Conservation (phyloP, 768 basidiomycete genomes). For the Tulasnella calospora region DNA sequence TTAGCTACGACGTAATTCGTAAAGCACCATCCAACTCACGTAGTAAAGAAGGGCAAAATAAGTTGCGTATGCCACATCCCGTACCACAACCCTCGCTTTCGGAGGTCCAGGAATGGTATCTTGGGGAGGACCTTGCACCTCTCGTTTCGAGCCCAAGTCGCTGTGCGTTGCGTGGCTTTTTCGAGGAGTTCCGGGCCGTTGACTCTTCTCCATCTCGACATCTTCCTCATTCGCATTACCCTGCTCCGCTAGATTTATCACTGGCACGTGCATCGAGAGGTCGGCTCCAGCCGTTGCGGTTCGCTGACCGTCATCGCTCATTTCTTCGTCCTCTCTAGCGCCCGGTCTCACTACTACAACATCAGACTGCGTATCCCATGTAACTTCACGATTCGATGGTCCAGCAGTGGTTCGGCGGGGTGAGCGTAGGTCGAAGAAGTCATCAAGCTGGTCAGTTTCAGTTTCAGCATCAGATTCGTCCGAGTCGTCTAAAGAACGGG, state of each 20-base stretch:
- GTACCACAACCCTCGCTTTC: conserved; percentile 51
- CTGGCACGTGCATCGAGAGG: neutral
- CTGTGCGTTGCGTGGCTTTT: neutral
- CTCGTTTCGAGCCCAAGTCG: neutral
- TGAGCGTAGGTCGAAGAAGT: conserved; percentile 2
- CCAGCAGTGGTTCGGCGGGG: neutral
- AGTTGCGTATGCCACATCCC: conserved; percentile 58
- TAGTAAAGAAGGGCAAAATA: conserved; percentile 72
- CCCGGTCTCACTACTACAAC: neutral
- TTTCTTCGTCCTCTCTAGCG: neutral
- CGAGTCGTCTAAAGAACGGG: conserved; percentile 26
- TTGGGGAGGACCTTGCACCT: neutral
- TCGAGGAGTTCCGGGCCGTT: neutral
- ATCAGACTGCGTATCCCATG: conserved; percentile 21
- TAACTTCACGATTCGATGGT: neutral
- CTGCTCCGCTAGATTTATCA: conserved; percentile 1
- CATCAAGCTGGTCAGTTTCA: conserved; percentile 24
- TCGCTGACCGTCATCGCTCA: conserved; percentile 3
- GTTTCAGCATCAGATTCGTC: conserved; percentile 32
- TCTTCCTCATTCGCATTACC: conserved; percentile 6
- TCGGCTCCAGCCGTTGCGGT: neutral
- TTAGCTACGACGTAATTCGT: neutral
- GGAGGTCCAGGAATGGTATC: conserved; percentile 40
- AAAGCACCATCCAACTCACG: conserved; percentile 41
- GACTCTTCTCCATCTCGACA: neutral